Evolutionary conservation across 805 yeast species (phyloP).

Genomic region (Candida silvicultrix): DNA sequence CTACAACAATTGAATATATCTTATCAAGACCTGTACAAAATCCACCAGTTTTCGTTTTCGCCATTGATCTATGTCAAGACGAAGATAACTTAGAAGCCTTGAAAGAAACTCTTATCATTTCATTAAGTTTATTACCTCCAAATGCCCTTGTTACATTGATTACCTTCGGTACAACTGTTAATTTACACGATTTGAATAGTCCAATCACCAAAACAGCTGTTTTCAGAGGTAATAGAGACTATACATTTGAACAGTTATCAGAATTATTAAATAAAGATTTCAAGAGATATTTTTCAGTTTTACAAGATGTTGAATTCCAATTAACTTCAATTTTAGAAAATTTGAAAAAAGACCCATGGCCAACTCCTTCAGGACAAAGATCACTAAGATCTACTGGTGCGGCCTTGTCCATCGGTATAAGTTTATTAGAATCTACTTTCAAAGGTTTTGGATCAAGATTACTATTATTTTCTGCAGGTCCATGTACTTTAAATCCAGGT

Average conservation of each 20-base stretch:
- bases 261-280: conserved; percentile 47
- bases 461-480: conserved; percentile 89
- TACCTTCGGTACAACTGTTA: conserved; percentile 86
- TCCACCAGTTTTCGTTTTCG: conserved; percentile 84
- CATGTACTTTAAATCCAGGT: conserved; percentile 94
- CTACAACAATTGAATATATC: conserved; percentile 81
- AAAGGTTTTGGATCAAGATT: conserved; percentile 85
- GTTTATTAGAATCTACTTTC: conserved; percentile 74
- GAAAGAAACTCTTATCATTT: conserved; percentile 71
- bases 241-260: conserved; percentile 45
- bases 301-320: conserved; percentile 76
- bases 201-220: conserved; percentile 70
- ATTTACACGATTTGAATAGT: conserved; percentile 75
- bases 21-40: conserved; percentile 71
- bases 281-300: conserved; percentile 65
- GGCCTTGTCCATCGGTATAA: conserved; percentile 80
- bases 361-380: conserved; percentile 75
- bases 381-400: conserved; percentile 91
- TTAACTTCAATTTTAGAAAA: conserved; percentile 74
- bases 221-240: conserved; percentile 87
- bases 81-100: conserved; percentile 79
- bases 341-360: conserved; percentile 81
- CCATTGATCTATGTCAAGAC: conserved; percentile 86
- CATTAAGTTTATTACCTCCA: conserved; percentile 78
- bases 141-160: conserved; percentile 83